phyloP scores from a whole-genome alignment of 495 filamentous ascomycete species.

The Trichoderma asperelloides region DNA sequence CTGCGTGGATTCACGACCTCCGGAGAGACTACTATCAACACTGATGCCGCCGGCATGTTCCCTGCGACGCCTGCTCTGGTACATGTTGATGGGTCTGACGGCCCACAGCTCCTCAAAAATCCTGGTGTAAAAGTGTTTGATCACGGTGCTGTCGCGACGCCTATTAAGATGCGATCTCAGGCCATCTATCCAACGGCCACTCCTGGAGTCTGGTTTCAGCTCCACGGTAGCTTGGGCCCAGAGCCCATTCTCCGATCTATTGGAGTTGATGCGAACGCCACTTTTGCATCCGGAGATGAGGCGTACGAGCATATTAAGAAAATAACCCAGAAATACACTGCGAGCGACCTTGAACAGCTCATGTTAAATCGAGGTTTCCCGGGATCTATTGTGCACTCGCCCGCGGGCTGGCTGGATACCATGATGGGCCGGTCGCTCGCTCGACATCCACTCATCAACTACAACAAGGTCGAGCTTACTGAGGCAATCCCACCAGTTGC shows the following conservation, averaged over 20 bases:
- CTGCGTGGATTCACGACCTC: constrained; percentile 11
- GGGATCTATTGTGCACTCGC: background rate
- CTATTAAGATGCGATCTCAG: background rate
- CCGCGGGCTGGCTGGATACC: background rate
- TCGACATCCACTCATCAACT: background rate
- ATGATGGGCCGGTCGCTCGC: background rate
- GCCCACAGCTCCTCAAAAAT: background rate
- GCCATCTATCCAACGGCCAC: background rate
- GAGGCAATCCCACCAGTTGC: background rate
- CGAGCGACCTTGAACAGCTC: background rate
- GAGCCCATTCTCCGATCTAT: background rate
- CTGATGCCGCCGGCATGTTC: background rate
- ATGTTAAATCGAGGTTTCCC: background rate
- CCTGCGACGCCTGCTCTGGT: background rate
- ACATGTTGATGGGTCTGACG: background rate
- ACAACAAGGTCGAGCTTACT: background rate
- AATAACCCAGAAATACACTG: background rate
- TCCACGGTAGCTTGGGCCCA: background rate
- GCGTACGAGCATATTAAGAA: background rate
- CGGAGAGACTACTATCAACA: background rate
- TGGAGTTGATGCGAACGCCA: background rate
- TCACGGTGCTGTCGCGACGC: background rate
- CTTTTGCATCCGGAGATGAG: background rate
- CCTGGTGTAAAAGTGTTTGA: background rate
- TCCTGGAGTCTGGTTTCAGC: background rate